Evolutionary conservation across 2,329 filamentous ascomycete genomes (phyloP).

Genomic region (Rhynchosporium graminicola): DNA sequence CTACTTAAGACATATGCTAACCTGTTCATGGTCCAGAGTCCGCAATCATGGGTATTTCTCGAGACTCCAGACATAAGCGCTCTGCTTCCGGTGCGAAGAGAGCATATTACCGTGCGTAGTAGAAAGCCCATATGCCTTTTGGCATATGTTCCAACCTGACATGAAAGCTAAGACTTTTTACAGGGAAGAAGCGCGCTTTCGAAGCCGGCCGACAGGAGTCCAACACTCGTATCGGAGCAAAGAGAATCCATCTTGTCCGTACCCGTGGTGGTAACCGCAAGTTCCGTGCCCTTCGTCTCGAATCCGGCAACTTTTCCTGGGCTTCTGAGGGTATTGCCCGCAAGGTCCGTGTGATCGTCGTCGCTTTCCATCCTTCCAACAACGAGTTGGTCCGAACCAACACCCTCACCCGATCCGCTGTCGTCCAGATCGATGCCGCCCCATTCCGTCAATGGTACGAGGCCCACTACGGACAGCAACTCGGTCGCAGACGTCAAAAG

Average conservation of each 20-base stretch:
- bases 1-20: conserved; percentile 30
- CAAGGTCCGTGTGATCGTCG: conserved; percentile 98
- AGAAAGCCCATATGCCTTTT: conserved; percentile 66
- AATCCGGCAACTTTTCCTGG: conserved; percentile 99
- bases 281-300: conserved; percentile 98
- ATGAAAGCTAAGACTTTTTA: conserved; percentile 49
- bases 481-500: conserved; percentile 90
- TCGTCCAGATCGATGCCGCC: conserved; percentile 97
- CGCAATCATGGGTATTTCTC: conserved; percentile 98
- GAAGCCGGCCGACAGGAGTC: conserved; percentile 99
- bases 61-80: conserved; percentile 99
- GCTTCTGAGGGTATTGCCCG: conserved; percentile 95
- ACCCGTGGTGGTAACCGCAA: conserved; percentile 99
- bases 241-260: conserved; percentile 95
- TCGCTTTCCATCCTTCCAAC: conserved; percentile 99
- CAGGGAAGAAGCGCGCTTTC: conserved; percentile 97
- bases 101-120: conserved; percentile 80
- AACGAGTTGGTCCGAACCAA: conserved; percentile 99
- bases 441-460: conserved; percentile 99
- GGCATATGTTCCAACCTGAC: conserved; percentile 73
- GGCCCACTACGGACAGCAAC: conserved; percentile 91
- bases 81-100: conserved; percentile 98
- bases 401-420: conserved; percentile 98
- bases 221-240: conserved; percentile 98
- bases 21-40: conserved; percentile 53